phyloP scores from a whole-genome alignment of 2,329 filamentous ascomycete species.

The Penicillium sp. region DNA sequence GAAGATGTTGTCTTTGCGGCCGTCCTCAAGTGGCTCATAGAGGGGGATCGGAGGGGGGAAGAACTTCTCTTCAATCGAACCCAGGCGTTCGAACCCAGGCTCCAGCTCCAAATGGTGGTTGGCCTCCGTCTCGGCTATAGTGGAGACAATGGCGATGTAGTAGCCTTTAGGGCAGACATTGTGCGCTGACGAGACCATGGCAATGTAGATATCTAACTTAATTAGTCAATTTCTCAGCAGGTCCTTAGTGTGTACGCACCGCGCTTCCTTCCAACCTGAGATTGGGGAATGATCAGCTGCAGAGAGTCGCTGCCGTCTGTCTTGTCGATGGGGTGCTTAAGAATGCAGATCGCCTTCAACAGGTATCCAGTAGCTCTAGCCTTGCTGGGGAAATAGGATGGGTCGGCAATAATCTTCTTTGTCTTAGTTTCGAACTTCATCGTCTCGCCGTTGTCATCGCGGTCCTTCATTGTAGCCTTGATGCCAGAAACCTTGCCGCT shows the following conservation, averaged over 20 bases:
- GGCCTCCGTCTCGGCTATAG: slow-evolving; percentile 86
- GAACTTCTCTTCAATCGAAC: slow-evolving; percentile 95
- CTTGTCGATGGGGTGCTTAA: slow-evolving; percentile 91
- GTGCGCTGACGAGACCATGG: slow-evolving; percentile 92
- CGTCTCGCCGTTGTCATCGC: slow-evolving; percentile 71
- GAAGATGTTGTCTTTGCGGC: slow-evolving; percentile 87
- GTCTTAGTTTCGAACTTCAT: slow-evolving; percentile 97
- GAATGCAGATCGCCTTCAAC: slow-evolving; percentile 94
- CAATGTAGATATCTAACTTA: slow-evolving; percentile 85
- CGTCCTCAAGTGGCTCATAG: slow-evolving; percentile 86
- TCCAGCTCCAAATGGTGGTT: slow-evolving; percentile 97
- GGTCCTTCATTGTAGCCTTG: slow-evolving; percentile 94
- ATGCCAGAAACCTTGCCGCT: slow-evolving; percentile 88
- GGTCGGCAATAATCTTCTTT: slow-evolving; percentile 94
- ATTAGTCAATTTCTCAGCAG: slow-evolving; percentile 22
- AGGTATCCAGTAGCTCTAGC: slow-evolving; percentile 86
- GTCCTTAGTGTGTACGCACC: slow-evolving; percentile 59
- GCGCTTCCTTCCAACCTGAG: slow-evolving; percentile 94
- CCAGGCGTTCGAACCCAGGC: slow-evolving; percentile 88
- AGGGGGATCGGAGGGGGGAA: slow-evolving; percentile 91
- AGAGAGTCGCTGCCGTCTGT: slow-evolving; percentile 87
- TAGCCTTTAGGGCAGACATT: slow-evolving; percentile 99
- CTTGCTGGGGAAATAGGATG: slow-evolving; percentile 94
- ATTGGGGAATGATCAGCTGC: slow-evolving; percentile 97
- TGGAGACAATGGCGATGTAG: slow-evolving; percentile 98